Evolutionary conservation across 2,329 filamentous ascomycete genomes (phyloP), one percentile per base, ranked within the genome.

Genomic region (Cordyceps militaris): DNA sequence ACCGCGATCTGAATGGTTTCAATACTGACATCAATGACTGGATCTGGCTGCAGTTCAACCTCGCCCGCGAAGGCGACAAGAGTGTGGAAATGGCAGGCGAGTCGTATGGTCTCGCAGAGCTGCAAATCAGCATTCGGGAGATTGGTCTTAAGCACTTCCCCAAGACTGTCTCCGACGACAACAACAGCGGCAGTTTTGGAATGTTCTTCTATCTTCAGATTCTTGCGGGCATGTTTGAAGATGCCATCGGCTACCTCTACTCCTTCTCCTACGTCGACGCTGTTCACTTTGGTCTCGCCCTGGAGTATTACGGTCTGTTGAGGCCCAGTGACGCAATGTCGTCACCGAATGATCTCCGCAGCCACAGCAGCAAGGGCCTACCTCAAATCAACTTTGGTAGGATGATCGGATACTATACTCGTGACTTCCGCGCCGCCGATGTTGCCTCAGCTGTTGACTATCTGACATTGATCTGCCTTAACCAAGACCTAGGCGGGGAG

Each of bases 121-220:
- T 97, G 48, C 89, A 92, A 68, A 79, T 82, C 8, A 91, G 88
- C 62, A 88, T 99, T 62, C 80, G 82, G 58, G 91, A 97, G 64
- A 96, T 99, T 67, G 93, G 93, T 11, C 84, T 90, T 64, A 87
- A 92, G 67, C 91, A 96, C 72, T 99, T 97, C 73, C 84, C 87
- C 65, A 92, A 93, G 71, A 85, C 85, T 55, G 82, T 84, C 53
- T 79, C 82, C n/a, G 91, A 95, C 60, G 88, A 89, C 61, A 76
- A 85, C 63, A 85, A 85, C 63, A 85, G 84, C 61, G 88, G 88
- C 63, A 87, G 86, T 61, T 94, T 91, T 64, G 91, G 89, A 67
- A 92, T 93, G 68, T 96, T 88, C 74, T 97, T 99, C 76, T 91
- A 95, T 73, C 82, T 99, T 63, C 91, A 96, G 70, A 83, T 96